Evolutionary conservation across 1,139 yeast genomes (phyloP).

Genomic region (Yamadazyma diospyri): DNA sequence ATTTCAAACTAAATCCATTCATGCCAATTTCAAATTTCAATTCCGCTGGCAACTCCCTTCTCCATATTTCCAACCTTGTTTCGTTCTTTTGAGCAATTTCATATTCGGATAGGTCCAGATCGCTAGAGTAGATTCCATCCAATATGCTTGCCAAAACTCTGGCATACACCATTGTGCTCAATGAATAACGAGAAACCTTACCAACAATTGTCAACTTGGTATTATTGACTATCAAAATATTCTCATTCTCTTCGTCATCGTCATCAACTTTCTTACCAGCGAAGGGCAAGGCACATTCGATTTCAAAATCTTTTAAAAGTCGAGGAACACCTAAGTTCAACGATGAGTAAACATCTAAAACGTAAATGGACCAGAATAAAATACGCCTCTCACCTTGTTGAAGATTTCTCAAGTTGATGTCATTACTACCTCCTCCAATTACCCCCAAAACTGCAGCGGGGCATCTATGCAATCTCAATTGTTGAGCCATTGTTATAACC

Average conservation of each 20-base stretch:
- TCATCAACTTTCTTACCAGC: conserved; percentile 50
- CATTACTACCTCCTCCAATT: conserved; percentile 26
- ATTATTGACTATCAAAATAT: conserved; percentile 56
- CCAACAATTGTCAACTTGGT: conserved; percentile 61
- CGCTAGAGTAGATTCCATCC: conserved; percentile 58
- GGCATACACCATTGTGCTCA: conserved; percentile 65
- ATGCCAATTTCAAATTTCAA: conserved; percentile 65
- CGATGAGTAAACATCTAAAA: conserved; percentile 73
- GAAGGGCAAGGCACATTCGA: conserved; percentile 82
- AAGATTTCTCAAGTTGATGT: conserved; percentile 43
- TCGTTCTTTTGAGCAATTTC: conserved; percentile 51
- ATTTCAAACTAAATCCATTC: conserved; percentile 51
- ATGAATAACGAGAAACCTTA: conserved; percentile 59
- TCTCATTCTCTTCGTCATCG: conserved; percentile 45
- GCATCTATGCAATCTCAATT: conserved; percentile 78
- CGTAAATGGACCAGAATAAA: conserved; percentile 80
- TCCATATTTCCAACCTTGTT: conserved; percentile 75
- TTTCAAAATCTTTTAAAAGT: conserved; percentile 71
- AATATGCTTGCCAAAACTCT: conserved; percentile 72
- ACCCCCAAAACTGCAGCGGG: conserved; percentile 73
- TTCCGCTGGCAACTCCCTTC: conserved; percentile 61
- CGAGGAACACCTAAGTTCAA: conserved; percentile 81
- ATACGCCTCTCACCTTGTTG: conserved; percentile 83
- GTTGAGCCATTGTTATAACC: conserved; percentile 81
- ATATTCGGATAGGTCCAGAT: conserved; percentile 35